phyloP scores from a whole-genome alignment of 2,329 filamentous ascomycete species.

The Trichophyton mentagrophytes region DNA sequence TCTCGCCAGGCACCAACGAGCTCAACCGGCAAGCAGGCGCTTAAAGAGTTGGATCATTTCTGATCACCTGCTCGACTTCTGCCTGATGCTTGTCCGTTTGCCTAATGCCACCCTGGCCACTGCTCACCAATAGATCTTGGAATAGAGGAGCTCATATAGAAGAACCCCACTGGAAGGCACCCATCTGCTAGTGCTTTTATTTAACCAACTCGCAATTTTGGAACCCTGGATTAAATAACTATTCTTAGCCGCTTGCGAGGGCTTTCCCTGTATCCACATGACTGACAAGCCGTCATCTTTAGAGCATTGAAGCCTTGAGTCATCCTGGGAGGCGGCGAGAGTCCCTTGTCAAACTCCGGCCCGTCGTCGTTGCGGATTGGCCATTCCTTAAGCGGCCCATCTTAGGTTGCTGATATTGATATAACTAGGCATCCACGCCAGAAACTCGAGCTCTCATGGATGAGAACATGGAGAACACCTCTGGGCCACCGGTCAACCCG shows the following conservation, averaged over 20 bases:
- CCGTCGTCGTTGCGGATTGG: neutral
- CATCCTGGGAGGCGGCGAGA: neutral
- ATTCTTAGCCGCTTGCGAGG: neutral
- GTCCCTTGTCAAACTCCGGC: neutral
- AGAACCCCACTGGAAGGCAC: neutral
- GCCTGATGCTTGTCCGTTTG: neutral
- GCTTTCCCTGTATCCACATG: neutral
- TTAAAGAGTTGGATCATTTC: neutral
- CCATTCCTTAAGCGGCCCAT: neutral
- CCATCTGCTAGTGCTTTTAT: neutral
- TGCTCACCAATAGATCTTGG: neutral
- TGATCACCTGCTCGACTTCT: neutral
- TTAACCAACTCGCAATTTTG: neutral
- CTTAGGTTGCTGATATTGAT: neutral
- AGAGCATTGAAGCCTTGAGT: neutral
- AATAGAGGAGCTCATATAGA: neutral
- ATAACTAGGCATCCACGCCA: neutral
- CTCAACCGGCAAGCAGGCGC: neutral
- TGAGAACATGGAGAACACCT: neutral
- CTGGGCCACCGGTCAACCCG: neutral
- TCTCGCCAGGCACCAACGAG: neutral
- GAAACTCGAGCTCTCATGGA: neutral
- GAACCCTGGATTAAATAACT: neutral
- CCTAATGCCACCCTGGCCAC: neutral
- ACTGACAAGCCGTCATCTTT: neutral